A percentile compares a stretch with the other conserved stretches of the same genome.
Conservation (phyloP, 2,329 filamentous ascomycete species). For the Pseudohalonectria lignicola region DNA sequence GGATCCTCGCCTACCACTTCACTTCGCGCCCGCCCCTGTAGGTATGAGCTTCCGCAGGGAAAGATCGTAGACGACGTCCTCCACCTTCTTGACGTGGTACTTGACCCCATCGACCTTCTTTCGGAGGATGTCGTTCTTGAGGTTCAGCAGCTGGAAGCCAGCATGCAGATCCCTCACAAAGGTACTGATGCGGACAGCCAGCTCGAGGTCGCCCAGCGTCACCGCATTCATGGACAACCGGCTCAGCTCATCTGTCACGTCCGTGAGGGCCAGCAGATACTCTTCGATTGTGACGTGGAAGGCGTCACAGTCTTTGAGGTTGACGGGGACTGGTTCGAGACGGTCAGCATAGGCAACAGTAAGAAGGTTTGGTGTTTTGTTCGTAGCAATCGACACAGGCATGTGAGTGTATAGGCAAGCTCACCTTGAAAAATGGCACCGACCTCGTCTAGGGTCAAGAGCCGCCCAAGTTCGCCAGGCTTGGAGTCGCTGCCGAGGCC, state of each 20-base stretch:
- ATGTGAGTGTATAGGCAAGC: constrained; percentile 13
- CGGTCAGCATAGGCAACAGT: too few relatives aligned
- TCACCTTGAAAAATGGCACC: constrained; percentile 65
- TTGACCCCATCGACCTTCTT: constrained; percentile 89
- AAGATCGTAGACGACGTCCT: constrained; percentile 95
- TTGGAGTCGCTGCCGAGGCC: constrained; percentile 49
- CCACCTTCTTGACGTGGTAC: constrained; percentile 95
- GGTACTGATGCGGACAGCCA: constrained; percentile 76
- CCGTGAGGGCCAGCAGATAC: constrained; percentile 81
- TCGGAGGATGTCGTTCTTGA: constrained; percentile 89
- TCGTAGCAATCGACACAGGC: not conserved
- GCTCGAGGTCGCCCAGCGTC: constrained; percentile 75
- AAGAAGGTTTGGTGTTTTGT: not conserved
- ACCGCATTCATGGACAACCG: constrained; percentile 91
- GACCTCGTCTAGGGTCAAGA: constrained; percentile 82
- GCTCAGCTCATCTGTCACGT: constrained; percentile 79
- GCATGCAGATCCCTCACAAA: constrained; percentile 95
- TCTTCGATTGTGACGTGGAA: constrained; percentile 98
- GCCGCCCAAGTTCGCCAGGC: constrained; percentile 45
- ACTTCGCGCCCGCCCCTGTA: too few relatives aligned
- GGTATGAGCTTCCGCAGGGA: constrained; percentile 74
- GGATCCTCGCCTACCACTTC: too few relatives aligned
- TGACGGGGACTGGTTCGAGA: constrained; percentile 60
- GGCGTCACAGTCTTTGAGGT: constrained; percentile 76
- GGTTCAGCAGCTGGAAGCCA: constrained; percentile 91